Percentiles rank a stretch among this genome's conserved stretches.
These are phyloP conservation scores for Gynostemma pentaphyllum DNA, from an alignment of 306 rosid genomes.

Conservation along the genomic window DNA sequence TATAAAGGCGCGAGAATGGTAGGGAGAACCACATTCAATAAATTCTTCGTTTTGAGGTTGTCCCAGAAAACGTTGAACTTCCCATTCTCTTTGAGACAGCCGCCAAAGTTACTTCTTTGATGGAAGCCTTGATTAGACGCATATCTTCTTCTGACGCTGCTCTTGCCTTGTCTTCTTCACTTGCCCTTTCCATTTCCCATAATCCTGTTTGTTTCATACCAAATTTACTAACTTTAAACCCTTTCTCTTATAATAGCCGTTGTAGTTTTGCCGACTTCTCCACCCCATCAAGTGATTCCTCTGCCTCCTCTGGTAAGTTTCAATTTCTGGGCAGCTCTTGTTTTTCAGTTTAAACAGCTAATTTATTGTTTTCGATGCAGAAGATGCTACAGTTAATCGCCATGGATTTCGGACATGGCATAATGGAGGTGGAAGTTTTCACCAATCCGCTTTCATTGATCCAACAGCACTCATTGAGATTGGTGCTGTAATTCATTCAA, in stretches of 20 bases:
- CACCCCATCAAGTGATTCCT: background rate
- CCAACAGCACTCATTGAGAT: constrained; percentile 54
- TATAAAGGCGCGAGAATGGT: no score
- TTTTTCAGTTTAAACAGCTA: background rate
- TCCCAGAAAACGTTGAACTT: no score
- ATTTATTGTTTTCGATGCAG: constrained; percentile 19
- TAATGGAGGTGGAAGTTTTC: constrained; percentile 80
- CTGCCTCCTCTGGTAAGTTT: background rate
- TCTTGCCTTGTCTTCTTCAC: background rate
- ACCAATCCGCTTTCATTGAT: constrained; percentile 50
- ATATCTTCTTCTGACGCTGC: background rate
- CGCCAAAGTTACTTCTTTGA: background rate
- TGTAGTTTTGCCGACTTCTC: background rate
- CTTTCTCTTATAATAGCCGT: background rate
- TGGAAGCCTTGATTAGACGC: constrained; percentile 2
- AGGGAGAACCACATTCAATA: no score
- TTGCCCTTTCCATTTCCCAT: background rate
- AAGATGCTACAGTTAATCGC: constrained; percentile 12
- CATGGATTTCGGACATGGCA: constrained; percentile 47
- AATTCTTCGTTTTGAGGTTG: no score
- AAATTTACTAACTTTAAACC: background rate
- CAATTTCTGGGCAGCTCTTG: background rate
- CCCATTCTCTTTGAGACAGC: background rate
- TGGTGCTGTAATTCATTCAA: constrained; percentile 68
- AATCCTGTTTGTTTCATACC: background rate